Percentiles rank a stretch among this genome's conserved stretches.
These are phyloP conservation scores for Echria macrotheca DNA, from an alignment of 495 filamentous ascomycete genomes.

Conservation along the genomic window DNA sequence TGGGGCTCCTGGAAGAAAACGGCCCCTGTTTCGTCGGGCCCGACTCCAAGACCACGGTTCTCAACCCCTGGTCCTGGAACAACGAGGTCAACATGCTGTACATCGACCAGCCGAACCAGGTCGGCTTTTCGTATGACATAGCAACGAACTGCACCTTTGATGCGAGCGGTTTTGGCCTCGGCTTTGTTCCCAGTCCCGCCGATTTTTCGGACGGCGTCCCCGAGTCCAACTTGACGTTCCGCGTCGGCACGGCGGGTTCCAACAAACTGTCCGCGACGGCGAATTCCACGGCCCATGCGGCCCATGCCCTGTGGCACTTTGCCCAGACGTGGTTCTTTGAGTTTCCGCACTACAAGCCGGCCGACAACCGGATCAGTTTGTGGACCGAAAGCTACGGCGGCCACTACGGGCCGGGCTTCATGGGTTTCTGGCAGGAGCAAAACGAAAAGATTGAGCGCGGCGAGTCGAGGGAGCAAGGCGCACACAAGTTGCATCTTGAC, in stretches of 20 bases:
- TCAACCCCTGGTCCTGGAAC: conserved; percentile 55
- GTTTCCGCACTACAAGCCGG: conserved; percentile 56
- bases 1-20: conserved; percentile 57
- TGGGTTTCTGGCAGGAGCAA: conserved; percentile 53
- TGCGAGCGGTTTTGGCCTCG: conserved; percentile 7
- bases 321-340: conserved; percentile 54
- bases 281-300: conserved; percentile 58
- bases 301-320: conserved; percentile 60
- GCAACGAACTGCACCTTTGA: conserved; percentile 38
- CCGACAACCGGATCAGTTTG: conserved; percentile 42
- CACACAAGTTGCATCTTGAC: conserved; percentile 46
- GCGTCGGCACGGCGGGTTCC: conserved; percentile 55
- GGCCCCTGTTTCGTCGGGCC: conserved; percentile 40
- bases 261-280: conserved; percentile 43
- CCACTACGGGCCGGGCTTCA: conserved; percentile 56
- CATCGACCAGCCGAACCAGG: conserved; percentile 57
- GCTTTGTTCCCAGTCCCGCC: conserved; percentile 17
- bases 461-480: conserved; percentile 38
- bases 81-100: conserved; percentile 66
- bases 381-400: conserved; percentile 59
- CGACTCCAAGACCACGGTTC: conserved; percentile 33
- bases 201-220: conserved; percentile 21
- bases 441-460: conserved; percentile 47
- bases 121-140: conserved; percentile 47
- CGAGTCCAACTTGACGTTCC: conserved; percentile 32